phyloP scores from a whole-genome alignment of 441 rosid genomes.

The Mallotus repandus region DNA sequence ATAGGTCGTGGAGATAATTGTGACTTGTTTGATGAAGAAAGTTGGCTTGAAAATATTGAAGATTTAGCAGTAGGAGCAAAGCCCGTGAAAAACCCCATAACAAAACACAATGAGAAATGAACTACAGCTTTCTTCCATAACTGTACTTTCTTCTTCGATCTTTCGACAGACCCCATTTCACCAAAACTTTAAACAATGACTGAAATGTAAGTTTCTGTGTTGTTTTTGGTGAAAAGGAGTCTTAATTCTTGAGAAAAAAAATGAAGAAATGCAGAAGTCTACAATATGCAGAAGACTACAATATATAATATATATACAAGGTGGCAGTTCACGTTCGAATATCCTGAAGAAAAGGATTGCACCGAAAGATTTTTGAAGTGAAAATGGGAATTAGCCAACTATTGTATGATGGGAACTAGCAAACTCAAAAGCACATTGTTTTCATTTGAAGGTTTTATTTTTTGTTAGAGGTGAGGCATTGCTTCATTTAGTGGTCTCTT shows the following conservation, averaged over 20 bases:
- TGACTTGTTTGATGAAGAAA: conserved; percentile 26
- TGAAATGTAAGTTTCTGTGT: conserved; percentile 8
- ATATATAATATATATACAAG: conserved; percentile 3
- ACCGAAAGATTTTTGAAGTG: not conserved
- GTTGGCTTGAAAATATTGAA: conserved; percentile 36
- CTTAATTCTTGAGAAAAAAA: not conserved
- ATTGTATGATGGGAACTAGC: conserved; percentile 33
- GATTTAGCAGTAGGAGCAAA: conserved; percentile 67
- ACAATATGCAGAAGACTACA: too few species aligned
- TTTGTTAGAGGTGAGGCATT: conserved; percentile 4
- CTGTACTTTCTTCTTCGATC: conserved; percentile 81
- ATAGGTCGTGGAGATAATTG: conserved; percentile 36
- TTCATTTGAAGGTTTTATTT: conserved; percentile 1
- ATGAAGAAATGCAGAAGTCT: not conserved
- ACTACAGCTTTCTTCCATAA: conserved; percentile 79
- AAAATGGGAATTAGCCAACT: conserved; percentile 24
- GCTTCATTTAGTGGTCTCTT: conserved; percentile 43
- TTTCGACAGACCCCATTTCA: conserved; percentile 52
- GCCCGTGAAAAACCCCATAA: conserved; percentile 90
- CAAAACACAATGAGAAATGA: conserved; percentile 80
- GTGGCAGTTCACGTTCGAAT: conserved; percentile 16
- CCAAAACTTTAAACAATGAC: not conserved
- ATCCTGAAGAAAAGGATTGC: not conserved
- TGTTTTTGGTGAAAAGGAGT: not conserved
- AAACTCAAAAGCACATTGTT: conserved; percentile 22